Evolutionary conservation across 177 flowering plant genomes (phyloP), one percentile per base, ranked within the genome.

Genomic region (Vitis hybrid): DNA sequence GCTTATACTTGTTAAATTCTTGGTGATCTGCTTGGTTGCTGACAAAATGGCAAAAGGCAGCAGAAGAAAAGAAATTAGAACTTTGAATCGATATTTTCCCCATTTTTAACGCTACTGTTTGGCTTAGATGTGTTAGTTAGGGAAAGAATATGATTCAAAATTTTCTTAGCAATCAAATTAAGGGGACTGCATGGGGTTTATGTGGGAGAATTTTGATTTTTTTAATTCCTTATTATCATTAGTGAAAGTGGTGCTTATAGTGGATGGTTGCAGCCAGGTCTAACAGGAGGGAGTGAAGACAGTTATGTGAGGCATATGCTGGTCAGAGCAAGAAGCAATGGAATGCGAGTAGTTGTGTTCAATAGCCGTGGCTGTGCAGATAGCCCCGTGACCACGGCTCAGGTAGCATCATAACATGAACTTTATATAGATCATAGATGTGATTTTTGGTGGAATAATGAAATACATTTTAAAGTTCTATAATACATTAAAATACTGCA

Each of bases 201-300:
- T 10, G 9, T 17, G 41, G 24, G n/a, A 35, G 30, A 64, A 6
- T 18, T 21, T 50, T 58, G 17, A 11, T 18, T 10, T 21, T 17
- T 15, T 14, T 54, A 3, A 48, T 49, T 14, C 3, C 2, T 49
- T 18, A 48, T 30, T 32, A 55, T 0, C 11, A 52, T 9, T 49
- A n/a, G n/a, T 63, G 14, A 70, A 30, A 52, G 30, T 50, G 63
- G 58, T 64, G 49, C 66, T 66, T 69, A 74, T 75, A 62, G 64
- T 65, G 65, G 70, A 69, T 68, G 58, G 51, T 70, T 85, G 83
- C 90, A 94, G 97, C 98, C 97, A 73, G 98, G 99, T 66, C 81
- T 92, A 32, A 90, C 97, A 1, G 99, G 99, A 77, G 99, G 99
- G 63, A 94, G 99, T 70, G 82, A 71, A 46, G 99, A 94, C 73